phyloP scores from a whole-genome alignment of 2,329 filamentous ascomycete species.

The Didymella arachidicola region DNA sequence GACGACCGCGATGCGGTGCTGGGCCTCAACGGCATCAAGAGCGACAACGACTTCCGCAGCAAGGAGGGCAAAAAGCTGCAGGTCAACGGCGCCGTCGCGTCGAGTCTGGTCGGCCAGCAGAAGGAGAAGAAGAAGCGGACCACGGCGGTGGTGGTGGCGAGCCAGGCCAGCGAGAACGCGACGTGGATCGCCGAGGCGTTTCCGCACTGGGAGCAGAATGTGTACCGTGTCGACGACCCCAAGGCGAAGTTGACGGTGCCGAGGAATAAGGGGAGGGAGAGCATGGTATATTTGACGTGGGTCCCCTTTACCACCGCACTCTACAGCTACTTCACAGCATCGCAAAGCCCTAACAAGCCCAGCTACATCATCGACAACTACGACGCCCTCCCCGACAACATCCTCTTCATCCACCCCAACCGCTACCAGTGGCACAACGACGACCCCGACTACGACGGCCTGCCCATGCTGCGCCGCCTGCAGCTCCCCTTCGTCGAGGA shows the following conservation, averaged over 20 bases:
- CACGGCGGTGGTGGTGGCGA: constrained; percentile 51
- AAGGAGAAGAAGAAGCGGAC: constrained; percentile 22
- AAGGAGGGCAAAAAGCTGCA: constrained; percentile 25
- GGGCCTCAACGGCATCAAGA: constrained; percentile 9
- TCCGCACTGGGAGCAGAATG: constrained; percentile 50
- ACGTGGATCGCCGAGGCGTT: constrained; percentile 53
- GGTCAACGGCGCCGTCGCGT: constrained; percentile 18
- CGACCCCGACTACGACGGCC: constrained; percentile 60
- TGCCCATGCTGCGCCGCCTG: constrained; percentile 58
- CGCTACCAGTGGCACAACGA: constrained; percentile 61
- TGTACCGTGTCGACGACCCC: constrained; percentile 55
- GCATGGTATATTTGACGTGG: constrained; percentile 60
- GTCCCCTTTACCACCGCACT: constrained; percentile 13
- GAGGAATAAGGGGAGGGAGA: constrained; percentile 58
- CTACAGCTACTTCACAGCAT: too few species aligned
- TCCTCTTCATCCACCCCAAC: constrained; percentile 53
- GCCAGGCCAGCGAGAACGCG: constrained; percentile 49
- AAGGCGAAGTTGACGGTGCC: constrained; percentile 53
- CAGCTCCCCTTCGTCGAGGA: constrained; percentile 58
- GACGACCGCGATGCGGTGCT: constrained; percentile 3
- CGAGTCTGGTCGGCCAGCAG: background rate
- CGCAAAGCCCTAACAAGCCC: background rate
- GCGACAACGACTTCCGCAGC: constrained; percentile 7
- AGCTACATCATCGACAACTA: constrained; percentile 54
- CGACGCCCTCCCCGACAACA: constrained; percentile 50